Base-by-base conservation (phyloP, 441 rosid species). In the Breynia disticha region DNA sequence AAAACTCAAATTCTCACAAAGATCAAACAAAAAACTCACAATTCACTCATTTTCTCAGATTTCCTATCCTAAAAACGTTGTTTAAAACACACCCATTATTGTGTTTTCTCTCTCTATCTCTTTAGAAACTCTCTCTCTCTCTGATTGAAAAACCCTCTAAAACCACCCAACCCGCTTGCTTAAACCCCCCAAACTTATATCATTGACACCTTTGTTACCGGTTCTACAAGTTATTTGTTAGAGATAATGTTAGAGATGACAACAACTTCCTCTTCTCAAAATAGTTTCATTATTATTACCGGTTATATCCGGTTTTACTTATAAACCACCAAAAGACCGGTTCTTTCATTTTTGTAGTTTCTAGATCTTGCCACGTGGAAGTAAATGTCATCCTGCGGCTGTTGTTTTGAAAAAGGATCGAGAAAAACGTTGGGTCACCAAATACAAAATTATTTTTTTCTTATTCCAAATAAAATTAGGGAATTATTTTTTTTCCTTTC, bases 61-160 rank as follows among this genome's bases (percentile, higher is more conserved):
- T 52, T 65, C 59, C 72, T 67, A 72, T 45, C 75, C 79, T 80
- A 74, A 67, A 55, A 54, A 59, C 50, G 8, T 35, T 38, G 48
- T 50, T 63, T 63, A 15, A 73, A 71, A 67, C 69, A 62, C 65
- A 37, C 65, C 45, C 59, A 59, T 61, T 52, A 18, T 43, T 44
- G 50, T 28, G 50, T 24, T 21, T 50, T 52, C 45, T 58, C 28
- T 38, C 18, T 61, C 41, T 46, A 49, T 52, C 43, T 54, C 43
- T 41, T 22, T 38, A 19, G 41, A 43, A 15, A 14, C 19, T 6
- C 41, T 10, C 4, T 18, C 39, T 62, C 37, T 46, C 42, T 61
- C 60, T 56, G 77, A 79, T 72, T 67, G 61, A 75, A 73, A 72
- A 85, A 85, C 94, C 94, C 89, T 72, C 79, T 67, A 76, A 80